Evolutionary conservation across 2,329 filamentous ascomycete genomes (phyloP), one percentile per base, ranked within the genome.

Genomic region (Beauveria sp.): DNA sequence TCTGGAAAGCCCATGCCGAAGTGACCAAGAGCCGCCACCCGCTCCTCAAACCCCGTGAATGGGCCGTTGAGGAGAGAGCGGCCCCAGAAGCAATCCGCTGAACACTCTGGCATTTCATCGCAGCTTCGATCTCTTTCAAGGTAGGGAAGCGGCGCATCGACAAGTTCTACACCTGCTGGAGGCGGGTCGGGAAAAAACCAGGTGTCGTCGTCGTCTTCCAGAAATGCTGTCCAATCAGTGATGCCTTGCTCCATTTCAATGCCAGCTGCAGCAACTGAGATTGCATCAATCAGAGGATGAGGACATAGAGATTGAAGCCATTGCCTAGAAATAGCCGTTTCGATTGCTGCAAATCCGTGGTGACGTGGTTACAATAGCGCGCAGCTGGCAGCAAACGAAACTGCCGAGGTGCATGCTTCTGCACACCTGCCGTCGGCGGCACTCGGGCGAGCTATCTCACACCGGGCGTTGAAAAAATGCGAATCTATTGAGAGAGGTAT

Each of bases 311-410:
- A 9, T 14, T 18, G 49, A 9, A 57, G 14, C 48, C 24, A 50
- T 16, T 46, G 9, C 9, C 38, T 2, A 18, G 28, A 1, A 34
- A 20, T 18, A 20, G 42, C 18, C 18, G 16, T 14, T n/a, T 20
- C 28, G 20, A 22, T 45, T 22, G 38, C 20, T 26, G 45, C 7
- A 38, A 24, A 40, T 38, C 18, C 28, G n/a, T 38, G 8, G 55
- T 26, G 18, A n/a, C 54, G 16, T 16, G 14, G 34, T 31, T 6
- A 38, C 12, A 18, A n/a, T 24, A 34, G 14, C 7, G 14, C 46
- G 56, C 56, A 59, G 56, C 56, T 59, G 56, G 56, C 56, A 51
- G 56, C 56, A 59, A 59, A 59, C 56, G 46, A 51, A 50, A 48
- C 46, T 43, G 56, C 56, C 8, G 24, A 48, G 14, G 26, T 28